Conservation (phyloP, 768 basidiomycete species). For the Mycena amicta region DNA sequence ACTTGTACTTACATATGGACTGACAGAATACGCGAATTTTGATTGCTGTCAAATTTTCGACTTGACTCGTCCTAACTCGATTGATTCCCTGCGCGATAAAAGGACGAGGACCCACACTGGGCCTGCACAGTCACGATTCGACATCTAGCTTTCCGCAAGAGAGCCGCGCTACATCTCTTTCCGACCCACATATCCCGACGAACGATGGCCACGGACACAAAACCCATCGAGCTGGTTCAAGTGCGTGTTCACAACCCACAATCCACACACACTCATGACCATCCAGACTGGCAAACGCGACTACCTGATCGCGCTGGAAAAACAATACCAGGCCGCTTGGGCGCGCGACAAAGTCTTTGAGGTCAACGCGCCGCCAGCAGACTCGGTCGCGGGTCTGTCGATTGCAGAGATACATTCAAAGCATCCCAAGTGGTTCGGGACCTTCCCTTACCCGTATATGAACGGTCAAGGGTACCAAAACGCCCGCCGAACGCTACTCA, state of each 20-base stretch:
- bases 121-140: neutral
- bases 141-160: neutral
- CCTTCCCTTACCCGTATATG: slow-evolving; percentile 97
- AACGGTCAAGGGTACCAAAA: too few relatives aligned
- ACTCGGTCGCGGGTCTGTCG: slow-evolving; percentile 66
- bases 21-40: too few relatives aligned
- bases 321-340: slow-evolving; percentile 86
- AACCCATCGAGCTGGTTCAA: slow-evolving; percentile 68
- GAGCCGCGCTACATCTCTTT: neutral
- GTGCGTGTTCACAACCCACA: slow-evolving; percentile 31
- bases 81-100: neutral
- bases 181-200: slow-evolving; percentile 1
- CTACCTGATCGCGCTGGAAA: slow-evolving; percentile 78
- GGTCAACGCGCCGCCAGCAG: slow-evolving; percentile 73
- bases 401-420: slow-evolving; percentile 67
- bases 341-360: slow-evolving; percentile 77
- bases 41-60: neutral
- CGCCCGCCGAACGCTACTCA: too few relatives aligned
- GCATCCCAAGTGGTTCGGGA: slow-evolving; percentile 97
- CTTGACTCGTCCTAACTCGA: neutral
- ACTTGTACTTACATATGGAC: too few relatives aligned
- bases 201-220: slow-evolving; percentile 35
- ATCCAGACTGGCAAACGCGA: slow-evolving; percentile 94
- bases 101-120: too few relatives aligned
- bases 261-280: slow-evolving; percentile 9